These are phyloP conservation scores for Aspergillus panamensis DNA, from an alignment of 495 filamentous ascomycete genomes.

Conservation along the genomic window DNA sequence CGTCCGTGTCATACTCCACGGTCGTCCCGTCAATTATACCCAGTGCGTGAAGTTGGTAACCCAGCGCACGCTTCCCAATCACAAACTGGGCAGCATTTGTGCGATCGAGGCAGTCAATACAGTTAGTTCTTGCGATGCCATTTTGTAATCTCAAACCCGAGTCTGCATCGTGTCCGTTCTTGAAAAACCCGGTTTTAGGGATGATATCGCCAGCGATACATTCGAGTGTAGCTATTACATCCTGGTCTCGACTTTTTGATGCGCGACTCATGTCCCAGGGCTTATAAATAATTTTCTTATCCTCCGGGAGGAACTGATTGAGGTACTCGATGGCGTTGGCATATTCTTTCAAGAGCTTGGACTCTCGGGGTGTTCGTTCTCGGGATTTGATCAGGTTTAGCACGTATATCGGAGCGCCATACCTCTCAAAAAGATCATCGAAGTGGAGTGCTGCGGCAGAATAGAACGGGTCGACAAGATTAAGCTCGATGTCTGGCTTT, in stretches of 20 bases:
- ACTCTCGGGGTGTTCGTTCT: conserved; percentile 88
- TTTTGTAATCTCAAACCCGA: conserved; percentile 74
- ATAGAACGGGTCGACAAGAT: conserved; percentile 93
- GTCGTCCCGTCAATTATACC: conserved; percentile 76
- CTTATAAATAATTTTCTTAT: conserved; percentile 84
- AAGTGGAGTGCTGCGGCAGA: conserved; percentile 95
- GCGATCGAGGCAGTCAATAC: conserved; percentile 93
- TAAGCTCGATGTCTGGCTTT: conserved; percentile 92
- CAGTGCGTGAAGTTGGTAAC: conserved; percentile 87
- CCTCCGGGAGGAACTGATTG: conserved; percentile 85
- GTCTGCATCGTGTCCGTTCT: conserved; percentile 71
- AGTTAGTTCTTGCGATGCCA: conserved; percentile 91
- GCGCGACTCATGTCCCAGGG: conserved; percentile 99
- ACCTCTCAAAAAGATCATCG: conserved; percentile 90
- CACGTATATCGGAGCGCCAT: conserved; percentile 86
- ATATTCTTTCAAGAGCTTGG: conserved; percentile 84
- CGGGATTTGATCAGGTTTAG: conserved; percentile 91
- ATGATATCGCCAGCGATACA: conserved; percentile 83
- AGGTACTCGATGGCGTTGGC: conserved; percentile 86
- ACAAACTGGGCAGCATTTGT: conserved; percentile 98
- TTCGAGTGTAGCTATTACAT: conserved; percentile 91
- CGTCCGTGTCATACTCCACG: conserved; percentile 91
- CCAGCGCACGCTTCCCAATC: conserved; percentile 91
- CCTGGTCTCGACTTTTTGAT: conserved; percentile 89
- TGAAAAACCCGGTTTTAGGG: conserved; percentile 85